Evolutionary conservation across 2,329 filamentous ascomycete species (phyloP), one percentile per base, ranked within the genome.

Genomic region (Colletotrichum cuscutae): DNA sequence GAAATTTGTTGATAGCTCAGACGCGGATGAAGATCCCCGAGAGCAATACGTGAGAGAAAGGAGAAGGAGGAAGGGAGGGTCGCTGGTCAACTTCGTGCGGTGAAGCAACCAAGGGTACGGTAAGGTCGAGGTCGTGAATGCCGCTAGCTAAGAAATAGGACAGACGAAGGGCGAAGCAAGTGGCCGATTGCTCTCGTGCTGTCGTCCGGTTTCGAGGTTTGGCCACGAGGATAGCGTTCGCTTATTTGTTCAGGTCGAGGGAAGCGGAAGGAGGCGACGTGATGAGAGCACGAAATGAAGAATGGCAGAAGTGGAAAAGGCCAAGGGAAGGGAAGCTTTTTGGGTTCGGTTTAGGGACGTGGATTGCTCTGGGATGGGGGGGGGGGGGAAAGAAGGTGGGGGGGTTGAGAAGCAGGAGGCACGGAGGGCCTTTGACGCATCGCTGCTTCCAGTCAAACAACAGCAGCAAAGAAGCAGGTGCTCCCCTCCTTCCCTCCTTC

Each of bases 241-340:
- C 71, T 71, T 65, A 54, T 53, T 46, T 61, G 61, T 56, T 30
- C 49, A 35, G 52, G 37, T 57, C 65, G 58, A 63, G 52, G 60
- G 49, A 61, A 42, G 60, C 54, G 58, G 54, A 26, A 46, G 58
- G 46, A 67, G 19, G 60, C 46, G 35, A 73, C 56, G 54, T 65
- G 61, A 65, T 58, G 67, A 61, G 49, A 61, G 61, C 67, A 65
- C 61, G 54, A 65, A 26, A 65, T 72, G 35, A 37, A 52, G 67
- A 49, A 72, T 66, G 49, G 60, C 46, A 70, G 61, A 49, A 65
- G 65, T 28, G 60, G 61, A 61, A 71, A 64, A 52, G 71, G 67
- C 71, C 71, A 73, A 73, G 71, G 66, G 70, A 72, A 72, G 70
- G 70, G 71, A 73, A 73, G 71, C 71, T 73, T 73, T 73, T 73